These are phyloP conservation scores for Didymella arachidicola DNA, from an alignment of 2,329 filamentous ascomycete genomes.

Conservation along the genomic window DNA sequence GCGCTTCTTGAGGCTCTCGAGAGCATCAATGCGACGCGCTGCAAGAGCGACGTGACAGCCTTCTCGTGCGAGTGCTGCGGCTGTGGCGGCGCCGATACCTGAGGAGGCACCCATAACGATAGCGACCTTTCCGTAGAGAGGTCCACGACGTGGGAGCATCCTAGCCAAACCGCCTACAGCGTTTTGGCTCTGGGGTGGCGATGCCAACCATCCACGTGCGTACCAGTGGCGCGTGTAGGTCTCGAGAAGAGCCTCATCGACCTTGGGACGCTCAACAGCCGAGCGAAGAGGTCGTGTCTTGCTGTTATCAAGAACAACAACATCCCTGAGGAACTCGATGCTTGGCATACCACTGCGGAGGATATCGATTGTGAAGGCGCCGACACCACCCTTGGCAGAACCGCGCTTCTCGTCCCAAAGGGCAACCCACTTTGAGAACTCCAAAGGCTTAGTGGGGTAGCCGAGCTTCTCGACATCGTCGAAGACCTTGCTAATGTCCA, in stretches of 20 bases:
- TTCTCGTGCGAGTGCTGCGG: constrained; percentile 71
- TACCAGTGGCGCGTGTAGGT: constrained; percentile 84
- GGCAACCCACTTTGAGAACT: constrained; percentile 76
- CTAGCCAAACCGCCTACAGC: constrained; percentile 56
- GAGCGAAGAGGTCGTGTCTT: constrained; percentile 68
- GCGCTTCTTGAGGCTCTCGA: constrained; percentile 71
- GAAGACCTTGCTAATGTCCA: constrained; percentile 72
- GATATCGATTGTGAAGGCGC: constrained; percentile 79
- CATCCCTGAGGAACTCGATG: constrained; percentile 72
- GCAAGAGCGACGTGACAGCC: constrained; percentile 76
- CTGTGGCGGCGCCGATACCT: constrained; percentile 79
- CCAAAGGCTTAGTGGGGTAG: constrained; percentile 71
- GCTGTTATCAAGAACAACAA: constrained; percentile 76
- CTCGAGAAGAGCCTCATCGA: constrained; percentile 74
- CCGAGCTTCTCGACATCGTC: constrained; percentile 70
- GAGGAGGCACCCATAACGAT: constrained; percentile 82
- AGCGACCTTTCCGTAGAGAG: constrained; percentile 73
- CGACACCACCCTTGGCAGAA: constrained; percentile 69
- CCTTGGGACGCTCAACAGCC: constrained; percentile 70
- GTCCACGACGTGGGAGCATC: constrained; percentile 60
- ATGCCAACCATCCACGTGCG: constrained; percentile 76
- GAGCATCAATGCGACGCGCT: constrained; percentile 72
- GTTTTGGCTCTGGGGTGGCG: constrained; percentile 63
- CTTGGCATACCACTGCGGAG: constrained; percentile 82
- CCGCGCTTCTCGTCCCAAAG: constrained; percentile 77